Conservation (phyloP, 2,329 filamentous ascomycete genomes). For the Westerdykella ornata region DNA sequence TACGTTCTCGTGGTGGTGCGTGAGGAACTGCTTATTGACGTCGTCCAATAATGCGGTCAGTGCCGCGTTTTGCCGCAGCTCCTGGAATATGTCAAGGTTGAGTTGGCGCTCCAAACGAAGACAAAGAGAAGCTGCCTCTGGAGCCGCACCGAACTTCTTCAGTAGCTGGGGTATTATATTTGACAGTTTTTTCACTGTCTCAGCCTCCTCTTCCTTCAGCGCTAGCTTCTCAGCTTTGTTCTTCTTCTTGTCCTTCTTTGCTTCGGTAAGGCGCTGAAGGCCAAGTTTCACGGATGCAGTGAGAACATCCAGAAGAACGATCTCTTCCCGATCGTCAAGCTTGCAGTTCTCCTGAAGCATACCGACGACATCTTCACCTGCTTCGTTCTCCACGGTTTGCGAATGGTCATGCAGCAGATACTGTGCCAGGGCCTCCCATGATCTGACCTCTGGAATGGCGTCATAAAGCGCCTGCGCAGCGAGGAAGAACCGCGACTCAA, state of each 20-base stretch:
- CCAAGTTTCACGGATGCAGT: conserved; percentile 72
- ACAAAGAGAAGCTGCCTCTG: conserved; percentile 78
- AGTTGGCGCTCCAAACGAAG: conserved; percentile 80
- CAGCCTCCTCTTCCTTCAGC: conserved; percentile 68
- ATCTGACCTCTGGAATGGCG: conserved; percentile 68
- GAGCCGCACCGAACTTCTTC: conserved; percentile 87
- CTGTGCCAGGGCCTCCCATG: conserved; percentile 83
- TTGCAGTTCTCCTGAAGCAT: conserved; percentile 66
- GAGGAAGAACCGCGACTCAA: conserved; percentile 76
- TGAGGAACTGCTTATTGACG: conserved; percentile 86
- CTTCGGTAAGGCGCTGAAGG: conserved; percentile 60
- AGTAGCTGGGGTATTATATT: conserved; percentile 74
- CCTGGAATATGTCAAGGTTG: conserved; percentile 79
- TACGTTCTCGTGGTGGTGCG: conserved; percentile 82
- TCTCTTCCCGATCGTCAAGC: conserved; percentile 69
- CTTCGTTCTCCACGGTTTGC: conserved; percentile 44
- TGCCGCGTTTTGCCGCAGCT: conserved; percentile 77
- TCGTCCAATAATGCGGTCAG: conserved; percentile 81
- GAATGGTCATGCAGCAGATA: conserved; percentile 93
- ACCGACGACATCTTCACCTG: conserved; percentile 54
- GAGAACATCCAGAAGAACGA: conserved; percentile 78
- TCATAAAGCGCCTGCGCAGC: conserved; percentile 83
- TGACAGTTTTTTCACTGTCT: conserved; percentile 70
- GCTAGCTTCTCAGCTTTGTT: conserved; percentile 51
- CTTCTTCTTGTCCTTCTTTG: conserved; percentile 51